Base-by-base conservation (phyloP, 805 yeast species). In the Wickerhamomyces rabaulensis region DNA sequence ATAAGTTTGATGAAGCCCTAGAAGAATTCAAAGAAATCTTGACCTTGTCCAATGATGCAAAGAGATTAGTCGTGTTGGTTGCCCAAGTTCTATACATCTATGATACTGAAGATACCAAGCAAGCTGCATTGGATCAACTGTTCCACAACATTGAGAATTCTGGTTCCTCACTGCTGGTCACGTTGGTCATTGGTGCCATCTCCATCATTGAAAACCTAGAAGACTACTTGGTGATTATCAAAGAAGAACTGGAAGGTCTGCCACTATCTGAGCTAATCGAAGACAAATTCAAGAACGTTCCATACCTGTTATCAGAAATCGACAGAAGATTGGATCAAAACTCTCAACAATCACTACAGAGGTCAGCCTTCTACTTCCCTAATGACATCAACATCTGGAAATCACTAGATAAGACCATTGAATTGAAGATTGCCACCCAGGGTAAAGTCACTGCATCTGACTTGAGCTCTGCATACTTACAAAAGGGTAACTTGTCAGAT, bases 101-200 rank as follows among this genome's bases (percentile, higher is more conserved):
- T 47, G 85, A 80, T n/a, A 76, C 80, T 0, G 80, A 76, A n/a
- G 94, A 86, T 6, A 80, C 94, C 1, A 82, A 80, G 48, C 84
- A 81, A 52, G 91, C 90, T 1, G 96, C 97, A 0, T 59, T 87
- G 41, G 96, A 90, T 55, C 96, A 89, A 62, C 65, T 92, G 39
- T 84, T 86, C 54, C 73, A 75, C 21, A 79, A 74, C 55, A 78
- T 90, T 37, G 83, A 77, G 49, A 70, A 67, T 4, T 64, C 76
- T 47, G 96, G 95, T 0, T 71, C 86, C 1, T 79, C 90, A 3
- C 65, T 88, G 40, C 58, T 79, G 21, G 79, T 87, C 2, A 82
- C 87, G 0, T 64, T 91, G 48, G 78, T 89, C 1, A 69, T 92
- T 38, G 97, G 96, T 5, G 90, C 95, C 0, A 80, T 92, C 20